Percentiles rank a stretch among this genome's conserved stretches.
These are phyloP conservation scores for Crucibulum laeve DNA, from an alignment of 768 basidiomycete genomes.

Conservation along the genomic window DNA sequence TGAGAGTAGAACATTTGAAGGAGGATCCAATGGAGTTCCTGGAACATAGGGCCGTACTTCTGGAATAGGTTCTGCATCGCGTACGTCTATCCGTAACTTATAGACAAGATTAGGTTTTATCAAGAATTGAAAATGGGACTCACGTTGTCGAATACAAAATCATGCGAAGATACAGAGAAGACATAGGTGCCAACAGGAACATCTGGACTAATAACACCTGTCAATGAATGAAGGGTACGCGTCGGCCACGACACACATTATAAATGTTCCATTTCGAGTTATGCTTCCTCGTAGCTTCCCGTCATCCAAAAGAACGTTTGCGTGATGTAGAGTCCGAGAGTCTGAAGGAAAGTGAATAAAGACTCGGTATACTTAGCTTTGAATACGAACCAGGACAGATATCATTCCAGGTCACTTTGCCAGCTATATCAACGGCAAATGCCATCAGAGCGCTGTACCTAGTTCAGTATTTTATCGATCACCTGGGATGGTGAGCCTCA, in stretches of 20 bases:
- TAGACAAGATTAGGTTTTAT: slow-evolving; percentile 4
- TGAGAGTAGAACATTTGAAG: slow-evolving; percentile 47
- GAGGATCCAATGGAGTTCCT: slow-evolving; percentile 65
- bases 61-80: slow-evolving; percentile 27
- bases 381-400: slow-evolving; percentile 50
- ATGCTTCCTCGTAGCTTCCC: slow-evolving; percentile 51
- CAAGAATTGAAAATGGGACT: slow-evolving; percentile 5
- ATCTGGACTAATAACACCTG: slow-evolving; percentile 43
- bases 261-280: slow-evolving; percentile 54
- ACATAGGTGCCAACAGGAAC: slow-evolving; percentile 68
- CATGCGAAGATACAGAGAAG: slow-evolving; percentile 62
- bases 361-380: slow-evolving; percentile 5
- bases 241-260: slow-evolving; percentile 47
- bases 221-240: slow-evolving; percentile 2
- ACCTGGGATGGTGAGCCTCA: neutral
- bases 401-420: slow-evolving; percentile 69
- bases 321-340: slow-evolving; percentile 43
- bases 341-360: slow-evolving; percentile 7
- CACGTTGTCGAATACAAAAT: slow-evolving; percentile 71
- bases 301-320: slow-evolving; percentile 59
- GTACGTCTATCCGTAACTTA: slow-evolving; percentile 68
- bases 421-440: slow-evolving; percentile 51
- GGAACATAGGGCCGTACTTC: slow-evolving; percentile 61
- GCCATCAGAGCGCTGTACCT: slow-evolving; percentile 23
- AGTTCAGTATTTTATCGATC: neutral